Evolutionary conservation across 805 yeast species (phyloP).

Genomic region (Candida taoyuanica): DNA sequence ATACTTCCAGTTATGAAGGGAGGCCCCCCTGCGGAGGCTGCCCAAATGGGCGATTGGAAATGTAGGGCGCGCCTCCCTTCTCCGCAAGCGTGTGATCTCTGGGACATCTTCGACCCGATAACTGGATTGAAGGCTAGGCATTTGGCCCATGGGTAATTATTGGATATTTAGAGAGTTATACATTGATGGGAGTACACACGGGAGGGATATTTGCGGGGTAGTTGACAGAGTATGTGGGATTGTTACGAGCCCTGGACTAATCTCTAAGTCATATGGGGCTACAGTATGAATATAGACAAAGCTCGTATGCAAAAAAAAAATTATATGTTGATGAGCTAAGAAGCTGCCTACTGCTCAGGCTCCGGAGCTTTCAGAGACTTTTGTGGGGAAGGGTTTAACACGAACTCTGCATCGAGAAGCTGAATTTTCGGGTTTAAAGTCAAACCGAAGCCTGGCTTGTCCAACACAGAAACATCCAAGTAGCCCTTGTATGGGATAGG

Average conservation of each 20-base stretch:
- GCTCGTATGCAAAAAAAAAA: too few relatives aligned
- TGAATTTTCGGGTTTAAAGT: slow-evolving; percentile 40
- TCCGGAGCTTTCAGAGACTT: slow-evolving; percentile 27
- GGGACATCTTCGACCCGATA: not conserved
- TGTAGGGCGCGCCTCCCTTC: not conserved
- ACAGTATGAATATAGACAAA: not conserved
- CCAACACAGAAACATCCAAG: slow-evolving; percentile 35
- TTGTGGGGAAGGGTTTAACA: slow-evolving; percentile 38
- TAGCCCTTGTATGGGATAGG: slow-evolving; percentile 43
- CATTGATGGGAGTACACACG: too few relatives aligned
- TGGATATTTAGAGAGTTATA: too few relatives aligned
- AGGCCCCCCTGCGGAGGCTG: not conserved
- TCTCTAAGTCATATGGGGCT: not conserved
- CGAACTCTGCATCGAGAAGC: slow-evolving; percentile 36
- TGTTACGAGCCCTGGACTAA: too few relatives aligned
- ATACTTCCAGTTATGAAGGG: too few relatives aligned
- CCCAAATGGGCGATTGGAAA: not conserved
- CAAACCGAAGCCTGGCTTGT: slow-evolving; percentile 48
- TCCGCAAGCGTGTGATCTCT: not conserved
- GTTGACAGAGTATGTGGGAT: too few relatives aligned
- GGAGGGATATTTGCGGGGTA: not conserved
- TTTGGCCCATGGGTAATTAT: too few relatives aligned
- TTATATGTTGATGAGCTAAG: too few relatives aligned
- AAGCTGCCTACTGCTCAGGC: not conserved
- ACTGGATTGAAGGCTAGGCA: too few relatives aligned